Percentiles rank a stretch among this genome's conserved stretches.
Conservation (phyloP, 805 yeast genomes). For the Candida tammaniensis region DNA sequence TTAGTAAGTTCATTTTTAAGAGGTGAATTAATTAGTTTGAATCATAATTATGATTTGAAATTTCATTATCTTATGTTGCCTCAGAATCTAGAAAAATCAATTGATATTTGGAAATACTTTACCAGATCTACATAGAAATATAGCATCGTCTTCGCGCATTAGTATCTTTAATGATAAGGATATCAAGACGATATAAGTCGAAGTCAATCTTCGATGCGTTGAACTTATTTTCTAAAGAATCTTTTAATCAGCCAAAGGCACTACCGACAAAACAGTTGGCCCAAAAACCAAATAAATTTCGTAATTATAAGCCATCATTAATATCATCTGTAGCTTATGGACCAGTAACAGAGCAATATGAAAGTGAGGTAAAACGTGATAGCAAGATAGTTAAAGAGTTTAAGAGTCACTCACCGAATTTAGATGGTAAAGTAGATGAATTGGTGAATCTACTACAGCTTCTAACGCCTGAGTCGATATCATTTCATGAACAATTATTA, state of each 20-base stretch:
- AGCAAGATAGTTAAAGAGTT: not conserved
- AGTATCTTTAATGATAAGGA: not conserved
- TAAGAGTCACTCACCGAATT: not conserved
- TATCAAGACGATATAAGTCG: constrained; percentile 4
- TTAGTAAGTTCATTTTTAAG: constrained; percentile 21
- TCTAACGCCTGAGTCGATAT: constrained; percentile 1
- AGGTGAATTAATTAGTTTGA: constrained; percentile 26
- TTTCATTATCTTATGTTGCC: constrained; percentile 37
- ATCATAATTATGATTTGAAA: constrained; percentile 23
- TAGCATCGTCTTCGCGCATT: not conserved
- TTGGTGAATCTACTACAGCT: constrained; percentile 5
- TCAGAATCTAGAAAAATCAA: constrained; percentile 23
- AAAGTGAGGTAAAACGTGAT: not conserved
- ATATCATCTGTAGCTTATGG: constrained; percentile 31
- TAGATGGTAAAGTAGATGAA: not conserved
- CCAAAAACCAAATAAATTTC: not conserved
- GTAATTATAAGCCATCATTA: constrained; percentile 31
- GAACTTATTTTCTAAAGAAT: constrained; percentile 6
- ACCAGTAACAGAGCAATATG: constrained; percentile 26
- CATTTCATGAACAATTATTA: constrained; percentile 1
- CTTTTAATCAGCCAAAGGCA: not conserved
- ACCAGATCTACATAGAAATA: not conserved
- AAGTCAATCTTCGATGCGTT: constrained; percentile 5
- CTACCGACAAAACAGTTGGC: not conserved
- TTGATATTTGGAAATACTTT: constrained; percentile 23